Percentiles rank a stretch among this genome's conserved stretches.
Conservation (phyloP, 2,329 filamentous ascomycete species). For the Colletotrichum neosansevieriae region DNA sequence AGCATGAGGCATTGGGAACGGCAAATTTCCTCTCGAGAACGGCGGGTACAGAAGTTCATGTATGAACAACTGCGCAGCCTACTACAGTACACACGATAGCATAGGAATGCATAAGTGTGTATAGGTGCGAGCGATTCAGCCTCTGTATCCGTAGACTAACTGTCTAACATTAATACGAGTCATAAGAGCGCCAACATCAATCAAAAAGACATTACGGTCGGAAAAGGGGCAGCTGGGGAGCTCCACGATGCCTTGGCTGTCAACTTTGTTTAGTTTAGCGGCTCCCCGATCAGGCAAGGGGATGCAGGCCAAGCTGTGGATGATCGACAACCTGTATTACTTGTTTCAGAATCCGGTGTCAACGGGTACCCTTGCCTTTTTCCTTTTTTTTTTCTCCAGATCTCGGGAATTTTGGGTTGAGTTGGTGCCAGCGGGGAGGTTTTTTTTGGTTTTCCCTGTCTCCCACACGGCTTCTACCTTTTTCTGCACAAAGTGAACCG, state of each 20-base stretch:
- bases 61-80: not conserved
- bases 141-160: not conserved
- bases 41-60: not conserved
- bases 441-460: not conserved
- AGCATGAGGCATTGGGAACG: conserved; percentile 2
- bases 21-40: conserved; percentile 10
- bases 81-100: not conserved
- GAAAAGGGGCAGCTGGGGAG: conserved; percentile 10
- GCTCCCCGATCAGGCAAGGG: not conserved
- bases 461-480: conserved; percentile 8
- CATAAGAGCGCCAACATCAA: conserved; percentile 19
- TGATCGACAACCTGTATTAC: conserved; percentile 24
- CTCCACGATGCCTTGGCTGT: conserved; percentile 23
- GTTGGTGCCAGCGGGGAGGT: conserved; percentile 1
- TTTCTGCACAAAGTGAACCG: too few relatives aligned
- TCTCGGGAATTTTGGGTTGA: conserved; percentile 1
- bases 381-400: not conserved
- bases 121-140: too few relatives aligned
- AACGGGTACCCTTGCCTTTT: not conserved
- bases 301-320: conserved; percentile 2
- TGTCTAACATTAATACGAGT: conserved; percentile 22
- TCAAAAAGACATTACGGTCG: conserved; percentile 34
- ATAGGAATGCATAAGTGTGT: not conserved
- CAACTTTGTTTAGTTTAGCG: conserved; percentile 13
- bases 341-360: conserved; percentile 33